A percentile compares a stretch with the other conserved stretches of the same genome.
Evolutionary conservation across 169 alveolate species (phyloP).

Genomic region (Plasmodium fragile): DNA sequence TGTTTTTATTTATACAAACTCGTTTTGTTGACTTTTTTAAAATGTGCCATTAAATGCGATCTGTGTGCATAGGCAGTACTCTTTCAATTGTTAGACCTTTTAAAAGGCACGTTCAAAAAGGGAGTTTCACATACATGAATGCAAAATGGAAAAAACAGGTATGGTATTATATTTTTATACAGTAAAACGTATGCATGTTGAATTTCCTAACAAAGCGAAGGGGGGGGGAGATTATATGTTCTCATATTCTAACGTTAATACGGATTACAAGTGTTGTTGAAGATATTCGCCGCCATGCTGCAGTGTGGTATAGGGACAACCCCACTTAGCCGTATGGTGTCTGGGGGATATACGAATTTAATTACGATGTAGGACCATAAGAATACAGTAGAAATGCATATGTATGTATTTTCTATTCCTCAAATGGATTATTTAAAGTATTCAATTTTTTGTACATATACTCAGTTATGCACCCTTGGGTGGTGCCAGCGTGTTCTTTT

Average conservation of each 20-base stretch:
- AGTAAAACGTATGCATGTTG: background rate
- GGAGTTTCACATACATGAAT: background rate
- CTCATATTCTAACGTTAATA: background rate
- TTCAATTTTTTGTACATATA: background rate
- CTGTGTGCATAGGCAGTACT: background rate
- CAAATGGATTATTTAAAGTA: background rate
- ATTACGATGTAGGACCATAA: background rate
- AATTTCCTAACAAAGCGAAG: background rate
- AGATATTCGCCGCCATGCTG: background rate
- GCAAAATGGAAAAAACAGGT: background rate
- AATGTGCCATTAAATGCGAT: background rate
- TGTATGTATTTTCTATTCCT: background rate
- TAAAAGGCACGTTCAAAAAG: background rate
- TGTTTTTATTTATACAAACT: background rate
- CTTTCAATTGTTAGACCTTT: background rate
- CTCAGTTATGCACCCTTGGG: background rate
- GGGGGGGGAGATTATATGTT: background rate
- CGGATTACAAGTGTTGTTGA: background rate
- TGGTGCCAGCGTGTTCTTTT: background rate
- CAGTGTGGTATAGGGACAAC: background rate
- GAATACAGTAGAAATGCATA: background rate
- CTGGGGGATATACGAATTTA: background rate
- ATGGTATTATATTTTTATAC: too few species aligned
- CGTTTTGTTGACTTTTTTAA: background rate
- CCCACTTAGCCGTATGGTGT: background rate